These are phyloP conservation scores for Solanum chmielewskii DNA, from an alignment of 257 asterid species.

Conservation along the genomic window DNA sequence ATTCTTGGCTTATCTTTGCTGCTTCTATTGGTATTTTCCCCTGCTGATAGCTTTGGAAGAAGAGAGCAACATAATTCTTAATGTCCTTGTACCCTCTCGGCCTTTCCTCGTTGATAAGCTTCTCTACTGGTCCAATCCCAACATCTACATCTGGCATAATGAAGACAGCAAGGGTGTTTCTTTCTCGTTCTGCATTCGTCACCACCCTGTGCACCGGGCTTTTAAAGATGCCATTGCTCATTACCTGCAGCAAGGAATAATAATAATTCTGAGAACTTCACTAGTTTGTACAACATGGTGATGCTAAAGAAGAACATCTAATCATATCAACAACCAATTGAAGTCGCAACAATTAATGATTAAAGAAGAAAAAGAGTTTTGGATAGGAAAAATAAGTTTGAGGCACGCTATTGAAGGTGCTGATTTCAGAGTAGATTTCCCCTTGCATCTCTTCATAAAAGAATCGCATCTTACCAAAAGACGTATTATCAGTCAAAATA, in stretches of 20 bases:
- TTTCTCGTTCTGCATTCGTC: slow-evolving; percentile 32
- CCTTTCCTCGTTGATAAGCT: slow-evolving; percentile 24
- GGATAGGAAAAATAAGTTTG: background rate
- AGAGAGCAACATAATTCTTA: slow-evolving; percentile 6
- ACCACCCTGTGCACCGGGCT: slow-evolving; percentile 61
- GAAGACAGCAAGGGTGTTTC: slow-evolving; percentile 43
- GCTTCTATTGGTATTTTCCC: slow-evolving; percentile 47
- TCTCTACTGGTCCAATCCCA: slow-evolving; percentile 47
- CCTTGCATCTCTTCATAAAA: background rate
- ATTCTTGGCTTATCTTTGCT: slow-evolving; percentile 11
- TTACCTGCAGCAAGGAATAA: slow-evolving; percentile 35
- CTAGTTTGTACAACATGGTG: background rate
- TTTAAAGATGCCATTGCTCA: slow-evolving; percentile 49
- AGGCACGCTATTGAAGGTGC: background rate
- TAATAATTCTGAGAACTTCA: background rate
- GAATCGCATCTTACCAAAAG: background rate
- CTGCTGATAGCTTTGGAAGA: slow-evolving; percentile 34
- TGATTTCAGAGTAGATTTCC: background rate
- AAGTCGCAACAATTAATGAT: background rate
- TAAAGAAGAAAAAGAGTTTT: background rate
- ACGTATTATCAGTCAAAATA: background rate
- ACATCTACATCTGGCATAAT: slow-evolving; percentile 23
- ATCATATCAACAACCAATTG: background rate
- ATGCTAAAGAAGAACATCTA: background rate
- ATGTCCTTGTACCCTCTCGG: slow-evolving; percentile 27